These are phyloP conservation scores for Tripterygium wilfordii DNA, from an alignment of 177 flowering plant genomes.

Conservation along the genomic window DNA sequence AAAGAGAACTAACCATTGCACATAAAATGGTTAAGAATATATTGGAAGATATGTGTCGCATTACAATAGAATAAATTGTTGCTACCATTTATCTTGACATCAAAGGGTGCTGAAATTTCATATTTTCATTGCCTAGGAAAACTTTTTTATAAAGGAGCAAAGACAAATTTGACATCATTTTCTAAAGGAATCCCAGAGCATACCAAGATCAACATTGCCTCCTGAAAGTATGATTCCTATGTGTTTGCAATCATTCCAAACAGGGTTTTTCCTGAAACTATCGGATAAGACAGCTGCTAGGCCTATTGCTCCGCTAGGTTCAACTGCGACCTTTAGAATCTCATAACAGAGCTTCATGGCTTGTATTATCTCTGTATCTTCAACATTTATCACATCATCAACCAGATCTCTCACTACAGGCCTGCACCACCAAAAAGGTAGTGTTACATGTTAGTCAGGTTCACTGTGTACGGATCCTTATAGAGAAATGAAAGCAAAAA, in stretches of 20 bases:
- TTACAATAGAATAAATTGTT: no score
- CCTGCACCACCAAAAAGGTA: conserved; percentile 36
- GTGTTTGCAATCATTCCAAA: conserved; percentile 51
- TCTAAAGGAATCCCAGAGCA: conserved; percentile 60
- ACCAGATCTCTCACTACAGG: conserved; percentile 82
- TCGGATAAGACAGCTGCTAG: conserved; percentile 80
- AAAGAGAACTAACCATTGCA: no score
- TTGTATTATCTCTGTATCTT: conserved; percentile 64
- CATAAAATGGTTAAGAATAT: no score
- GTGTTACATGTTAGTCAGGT: not conserved
- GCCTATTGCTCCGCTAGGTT: conserved; percentile 95
- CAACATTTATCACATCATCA: conserved; percentile 70
- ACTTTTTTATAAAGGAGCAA: not conserved
- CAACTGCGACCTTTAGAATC: conserved; percentile 78
- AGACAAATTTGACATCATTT: conserved; percentile 8
- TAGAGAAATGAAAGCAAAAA: not conserved
- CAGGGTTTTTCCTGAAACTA: conserved; percentile 48
- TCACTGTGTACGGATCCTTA: not conserved
- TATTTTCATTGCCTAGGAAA: not conserved
- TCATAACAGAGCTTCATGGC: conserved; percentile 85
- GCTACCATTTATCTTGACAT: no score
- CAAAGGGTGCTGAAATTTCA: not conserved
- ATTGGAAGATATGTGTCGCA: no score
- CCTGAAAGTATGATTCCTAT: conserved; percentile 79
- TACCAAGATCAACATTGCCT: conserved; percentile 76